These are phyloP conservation scores for Pistacia vera DNA, from an alignment of 345 rosid genomes.

Conservation along the genomic window DNA sequence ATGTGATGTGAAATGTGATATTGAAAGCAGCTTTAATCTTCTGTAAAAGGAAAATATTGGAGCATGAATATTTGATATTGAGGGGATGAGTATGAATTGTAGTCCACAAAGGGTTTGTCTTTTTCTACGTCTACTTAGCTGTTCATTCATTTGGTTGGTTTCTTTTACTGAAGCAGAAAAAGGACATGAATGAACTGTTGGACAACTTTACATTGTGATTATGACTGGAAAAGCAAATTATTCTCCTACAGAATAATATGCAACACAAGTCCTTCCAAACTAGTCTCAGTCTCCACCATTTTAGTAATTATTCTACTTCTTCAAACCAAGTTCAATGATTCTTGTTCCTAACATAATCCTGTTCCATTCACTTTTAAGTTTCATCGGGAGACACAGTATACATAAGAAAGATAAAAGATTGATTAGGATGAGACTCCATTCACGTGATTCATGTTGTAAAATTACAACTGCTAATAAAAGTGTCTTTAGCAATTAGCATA, in stretches of 20 bases:
- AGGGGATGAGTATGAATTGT: conserved; percentile 9
- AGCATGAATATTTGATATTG: neutral
- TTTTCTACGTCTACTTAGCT: neutral
- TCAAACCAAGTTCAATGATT: too few relatives aligned
- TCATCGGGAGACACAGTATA: too few relatives aligned
- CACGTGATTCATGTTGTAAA: neutral
- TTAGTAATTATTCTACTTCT: too few relatives aligned
- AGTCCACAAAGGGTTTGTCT: conserved; percentile 8
- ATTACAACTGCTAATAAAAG: neutral
- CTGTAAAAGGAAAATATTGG: conserved; percentile 10
- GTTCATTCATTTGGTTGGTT: too few relatives aligned
- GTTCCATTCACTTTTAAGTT: too few relatives aligned
- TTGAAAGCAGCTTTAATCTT: conserved; percentile 30
- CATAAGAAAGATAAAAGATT: too few relatives aligned
- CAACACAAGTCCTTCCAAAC: conserved; percentile 13
- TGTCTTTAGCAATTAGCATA: neutral
- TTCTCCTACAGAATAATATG: conserved; percentile 14
- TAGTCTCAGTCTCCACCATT: too few relatives aligned
- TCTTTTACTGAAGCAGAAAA: neutral
- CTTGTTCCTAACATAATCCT: too few relatives aligned
- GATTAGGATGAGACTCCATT: neutral
- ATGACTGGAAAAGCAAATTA: conserved; percentile 20
- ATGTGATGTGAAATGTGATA: neutral
- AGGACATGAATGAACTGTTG: conserved; percentile 6
- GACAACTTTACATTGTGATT: conserved; percentile 22